Evolutionary conservation across 306 rosid species (phyloP).

Genomic region (Lathyrus aphaca): DNA sequence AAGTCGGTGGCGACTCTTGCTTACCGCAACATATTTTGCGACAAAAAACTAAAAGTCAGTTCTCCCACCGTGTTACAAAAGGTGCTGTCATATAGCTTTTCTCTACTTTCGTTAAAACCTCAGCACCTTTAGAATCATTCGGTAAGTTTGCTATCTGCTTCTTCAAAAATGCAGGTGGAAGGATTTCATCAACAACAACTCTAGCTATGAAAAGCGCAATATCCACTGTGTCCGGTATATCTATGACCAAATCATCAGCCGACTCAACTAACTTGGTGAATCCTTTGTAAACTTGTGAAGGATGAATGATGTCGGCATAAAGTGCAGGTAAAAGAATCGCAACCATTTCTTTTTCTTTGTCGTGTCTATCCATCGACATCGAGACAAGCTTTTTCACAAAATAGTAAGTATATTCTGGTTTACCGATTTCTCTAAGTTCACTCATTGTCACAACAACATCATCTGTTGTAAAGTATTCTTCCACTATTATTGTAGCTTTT

Average conservation of each 20-base stretch:
- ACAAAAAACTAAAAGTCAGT: no score
- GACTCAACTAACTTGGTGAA: conserved; percentile 67
- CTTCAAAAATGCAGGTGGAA: conserved; percentile 73
- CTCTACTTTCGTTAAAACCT: conserved; percentile 63
- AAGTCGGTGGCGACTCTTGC: no score
- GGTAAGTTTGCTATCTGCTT: conserved; percentile 50
- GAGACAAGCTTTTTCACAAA: conserved; percentile 74
- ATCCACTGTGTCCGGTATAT: conserved; percentile 69
- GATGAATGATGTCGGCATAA: conserved; percentile 58
- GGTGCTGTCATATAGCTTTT: conserved; percentile 71
- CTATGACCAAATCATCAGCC: conserved; percentile 70
- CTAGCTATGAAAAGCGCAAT: conserved; percentile 73
- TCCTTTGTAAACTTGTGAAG: conserved; percentile 72
- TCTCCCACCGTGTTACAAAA: no score
- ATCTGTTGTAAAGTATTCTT: conserved; percentile 70
- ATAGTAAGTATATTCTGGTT: conserved; percentile 55
- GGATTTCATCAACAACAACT: conserved; percentile 80
- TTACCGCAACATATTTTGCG: no score
- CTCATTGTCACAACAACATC: conserved; percentile 59
- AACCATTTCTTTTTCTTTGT: conserved; percentile 79
- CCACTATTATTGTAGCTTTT: conserved; percentile 64
- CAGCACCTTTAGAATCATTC: conserved; percentile 58
- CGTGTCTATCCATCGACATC: conserved; percentile 77
- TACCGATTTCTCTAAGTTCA: conserved; percentile 61
- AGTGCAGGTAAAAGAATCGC: conserved; percentile 67